phyloP scores from a whole-genome alignment of 2,329 filamentous ascomycete species.

The Alternaria sp. region DNA sequence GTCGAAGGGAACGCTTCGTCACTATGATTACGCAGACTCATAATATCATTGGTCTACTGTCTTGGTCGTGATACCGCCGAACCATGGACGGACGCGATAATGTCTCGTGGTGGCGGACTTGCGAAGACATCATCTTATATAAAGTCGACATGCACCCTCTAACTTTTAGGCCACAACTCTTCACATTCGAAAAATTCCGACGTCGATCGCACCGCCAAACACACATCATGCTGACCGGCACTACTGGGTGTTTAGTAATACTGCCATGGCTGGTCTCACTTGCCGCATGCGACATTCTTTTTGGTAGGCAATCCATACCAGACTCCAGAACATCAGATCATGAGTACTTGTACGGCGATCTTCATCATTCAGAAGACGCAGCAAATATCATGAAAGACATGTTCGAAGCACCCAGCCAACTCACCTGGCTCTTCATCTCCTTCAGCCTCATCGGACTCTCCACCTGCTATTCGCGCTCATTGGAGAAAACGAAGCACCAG shows the following conservation, averaged over 20 bases:
- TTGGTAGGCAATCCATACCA: background rate
- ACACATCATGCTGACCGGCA: background rate
- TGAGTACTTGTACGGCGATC: background rate
- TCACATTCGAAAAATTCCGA: background rate
- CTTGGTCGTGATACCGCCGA: background rate
- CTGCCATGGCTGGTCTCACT: background rate
- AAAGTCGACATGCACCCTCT: background rate
- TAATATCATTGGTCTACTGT: background rate
- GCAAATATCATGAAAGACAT: background rate
- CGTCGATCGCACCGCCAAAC: background rate
- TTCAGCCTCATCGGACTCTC: background rate
- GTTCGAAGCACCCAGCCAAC: background rate
- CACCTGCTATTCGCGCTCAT: background rate
- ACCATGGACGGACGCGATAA: background rate
- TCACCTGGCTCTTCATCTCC: background rate
- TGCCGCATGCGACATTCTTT: background rate
- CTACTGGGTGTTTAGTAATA: background rate
- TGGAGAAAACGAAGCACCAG: background rate
- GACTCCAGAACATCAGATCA: background rate
- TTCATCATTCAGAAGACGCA: background rate
- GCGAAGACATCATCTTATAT: background rate
- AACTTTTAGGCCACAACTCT: background rate
- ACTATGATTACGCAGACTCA: background rate
- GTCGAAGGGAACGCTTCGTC: background rate
- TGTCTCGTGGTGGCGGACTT: background rate